These are phyloP conservation scores for Verticillium tricorpus DNA, from an alignment of 2,329 filamentous ascomycete genomes.

Conservation along the genomic window DNA sequence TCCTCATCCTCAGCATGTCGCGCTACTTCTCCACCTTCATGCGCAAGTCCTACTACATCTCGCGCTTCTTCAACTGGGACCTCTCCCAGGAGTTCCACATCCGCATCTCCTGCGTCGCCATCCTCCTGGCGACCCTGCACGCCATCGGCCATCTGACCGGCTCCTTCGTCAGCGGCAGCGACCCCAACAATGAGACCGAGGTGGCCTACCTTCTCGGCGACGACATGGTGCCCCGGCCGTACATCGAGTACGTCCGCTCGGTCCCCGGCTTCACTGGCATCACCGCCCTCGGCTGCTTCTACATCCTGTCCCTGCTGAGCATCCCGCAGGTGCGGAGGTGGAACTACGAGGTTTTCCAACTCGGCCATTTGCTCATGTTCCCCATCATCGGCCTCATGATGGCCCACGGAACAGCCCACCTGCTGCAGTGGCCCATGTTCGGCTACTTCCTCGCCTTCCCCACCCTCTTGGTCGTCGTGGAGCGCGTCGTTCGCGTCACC, in stretches of 20 bases:
- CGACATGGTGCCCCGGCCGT: constrained; percentile 36
- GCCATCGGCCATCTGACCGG: constrained; percentile 50
- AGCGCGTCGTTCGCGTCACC: constrained; percentile 39
- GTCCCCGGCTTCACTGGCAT: constrained; percentile 48
- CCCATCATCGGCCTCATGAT: constrained; percentile 52
- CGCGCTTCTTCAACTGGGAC: constrained; percentile 54
- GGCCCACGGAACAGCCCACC: constrained; percentile 45
- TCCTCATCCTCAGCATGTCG: constrained; percentile 54
- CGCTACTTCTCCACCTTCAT: constrained; percentile 50
- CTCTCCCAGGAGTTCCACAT: constrained; percentile 51
- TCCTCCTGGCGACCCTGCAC: constrained; percentile 47
- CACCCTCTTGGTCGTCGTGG: constrained; percentile 43
- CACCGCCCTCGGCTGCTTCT: constrained; percentile 43
- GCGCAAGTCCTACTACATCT: constrained; percentile 45
- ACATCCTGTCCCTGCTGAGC: constrained; percentile 40
- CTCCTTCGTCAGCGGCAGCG: constrained; percentile 46
- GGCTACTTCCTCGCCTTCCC: constrained; percentile 53
- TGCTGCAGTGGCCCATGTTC: constrained; percentile 52
- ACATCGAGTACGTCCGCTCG: constrained; percentile 40
- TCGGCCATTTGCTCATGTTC: constrained; percentile 54
- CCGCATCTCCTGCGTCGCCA: constrained; percentile 44
- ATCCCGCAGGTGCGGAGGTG: constrained; percentile 44
- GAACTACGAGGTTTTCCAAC: constrained; percentile 54
- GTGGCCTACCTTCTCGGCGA: constrained; percentile 40
- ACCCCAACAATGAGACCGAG: constrained; percentile 33